Evolutionary conservation across 1,284 basidiomycete genomes (phyloP).

Genomic region (Chalciporus piperatoides): DNA sequence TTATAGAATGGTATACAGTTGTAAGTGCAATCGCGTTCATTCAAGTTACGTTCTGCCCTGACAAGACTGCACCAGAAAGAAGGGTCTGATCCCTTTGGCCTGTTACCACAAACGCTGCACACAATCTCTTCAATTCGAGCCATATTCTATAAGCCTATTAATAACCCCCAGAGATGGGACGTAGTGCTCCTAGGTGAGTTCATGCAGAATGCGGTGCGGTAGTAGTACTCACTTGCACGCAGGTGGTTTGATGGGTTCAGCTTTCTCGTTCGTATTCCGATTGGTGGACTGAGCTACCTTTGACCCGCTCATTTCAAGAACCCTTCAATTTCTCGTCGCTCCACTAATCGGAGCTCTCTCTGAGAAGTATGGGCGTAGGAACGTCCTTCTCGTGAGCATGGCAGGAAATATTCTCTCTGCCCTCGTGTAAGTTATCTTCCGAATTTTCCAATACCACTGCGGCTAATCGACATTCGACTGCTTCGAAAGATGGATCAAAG

Average conservation of each 20-base stretch:
- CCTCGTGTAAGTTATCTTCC: constrained; percentile 52
- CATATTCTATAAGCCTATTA: constrained; percentile 54
- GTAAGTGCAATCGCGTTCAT: constrained; percentile 37
- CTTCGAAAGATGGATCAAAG: constrained; percentile 72
- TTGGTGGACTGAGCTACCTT: not conserved
- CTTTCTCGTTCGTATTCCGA: constrained; percentile 69
- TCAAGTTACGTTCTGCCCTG: not conserved
- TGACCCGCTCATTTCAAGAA: constrained; percentile 40
- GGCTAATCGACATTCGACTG: not conserved
- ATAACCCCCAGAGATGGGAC: constrained; percentile 73
- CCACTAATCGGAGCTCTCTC: constrained; percentile 79
- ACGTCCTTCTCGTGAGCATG: constrained; percentile 80
- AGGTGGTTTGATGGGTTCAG: constrained; percentile 85
- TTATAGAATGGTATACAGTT: constrained; percentile 85
- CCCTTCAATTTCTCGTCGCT: constrained; percentile 84
- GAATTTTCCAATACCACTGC: not conserved
- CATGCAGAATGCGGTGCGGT: not conserved
- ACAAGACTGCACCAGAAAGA: constrained; percentile 51
- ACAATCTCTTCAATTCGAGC: constrained; percentile 62
- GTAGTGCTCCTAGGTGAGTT: constrained; percentile 70
- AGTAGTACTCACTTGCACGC: constrained; percentile 21
- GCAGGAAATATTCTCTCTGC: constrained; percentile 88
- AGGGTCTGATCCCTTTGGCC: constrained; percentile 60
- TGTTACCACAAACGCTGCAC: constrained; percentile 65
- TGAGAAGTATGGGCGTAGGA: constrained; percentile 83